Conservation (phyloP, 768 basidiomycete species). For the Leccinum broughii region DNA sequence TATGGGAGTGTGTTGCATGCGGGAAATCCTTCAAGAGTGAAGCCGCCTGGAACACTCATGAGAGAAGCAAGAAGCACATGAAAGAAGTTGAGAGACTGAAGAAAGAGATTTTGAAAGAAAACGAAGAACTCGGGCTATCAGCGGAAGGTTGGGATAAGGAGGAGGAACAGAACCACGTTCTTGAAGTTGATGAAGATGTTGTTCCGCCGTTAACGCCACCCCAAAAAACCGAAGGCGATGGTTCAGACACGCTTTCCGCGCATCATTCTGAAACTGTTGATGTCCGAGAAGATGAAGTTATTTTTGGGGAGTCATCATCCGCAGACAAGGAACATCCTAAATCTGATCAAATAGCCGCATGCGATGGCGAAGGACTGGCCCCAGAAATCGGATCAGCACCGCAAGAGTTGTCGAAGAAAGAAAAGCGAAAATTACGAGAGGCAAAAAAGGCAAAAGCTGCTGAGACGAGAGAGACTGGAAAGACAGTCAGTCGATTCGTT, state of each 20-base stretch:
- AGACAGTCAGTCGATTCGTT: not conserved
- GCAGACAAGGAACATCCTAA: slow-evolving; percentile 6
- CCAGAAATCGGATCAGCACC: slow-evolving; percentile 6
- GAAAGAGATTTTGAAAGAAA: slow-evolving; percentile 75
- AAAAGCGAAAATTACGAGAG: slow-evolving; percentile 78
- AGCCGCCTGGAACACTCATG: slow-evolving; percentile 95
- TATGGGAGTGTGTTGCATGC: slow-evolving; percentile 97
- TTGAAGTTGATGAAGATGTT: slow-evolving; percentile 10
- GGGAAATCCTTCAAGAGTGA: slow-evolving; percentile 87
- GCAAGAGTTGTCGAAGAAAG: slow-evolving; percentile 65
- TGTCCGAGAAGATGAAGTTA: slow-evolving; percentile 7
- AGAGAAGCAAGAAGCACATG: slow-evolving; percentile 91
- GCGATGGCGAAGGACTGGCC: not conserved
- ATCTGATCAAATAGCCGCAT: slow-evolving; percentile 3
- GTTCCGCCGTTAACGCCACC: slow-evolving; percentile 20
- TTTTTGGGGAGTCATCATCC: slow-evolving; percentile 7
- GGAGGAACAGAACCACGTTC: slow-evolving; percentile 17
- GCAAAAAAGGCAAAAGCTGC: slow-evolving; percentile 54
- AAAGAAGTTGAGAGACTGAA: slow-evolving; percentile 81
- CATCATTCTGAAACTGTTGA: not conserved
- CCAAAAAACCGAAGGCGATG: slow-evolving; percentile 2
- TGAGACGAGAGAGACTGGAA: not conserved
- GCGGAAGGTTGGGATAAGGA: slow-evolving; percentile 34
- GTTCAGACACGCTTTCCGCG: not conserved
- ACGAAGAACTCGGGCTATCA: slow-evolving; percentile 59